Evolutionary conservation across 768 basidiomycete genomes (phyloP), one percentile per base, ranked within the genome.

Genomic region (Lactarius quietus): DNA sequence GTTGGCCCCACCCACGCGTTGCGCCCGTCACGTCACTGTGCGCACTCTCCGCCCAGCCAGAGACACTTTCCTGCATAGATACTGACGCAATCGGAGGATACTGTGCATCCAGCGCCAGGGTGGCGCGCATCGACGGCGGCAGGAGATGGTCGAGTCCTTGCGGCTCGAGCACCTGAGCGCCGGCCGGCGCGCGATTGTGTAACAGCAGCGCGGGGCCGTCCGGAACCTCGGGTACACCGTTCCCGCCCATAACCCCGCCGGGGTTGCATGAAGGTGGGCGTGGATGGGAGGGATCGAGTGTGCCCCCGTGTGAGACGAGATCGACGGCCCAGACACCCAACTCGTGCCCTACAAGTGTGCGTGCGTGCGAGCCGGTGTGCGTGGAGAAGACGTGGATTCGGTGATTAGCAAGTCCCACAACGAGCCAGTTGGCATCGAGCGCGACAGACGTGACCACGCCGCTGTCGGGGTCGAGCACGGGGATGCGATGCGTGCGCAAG

Each of bases 301-400:
- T 43, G 1, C 87, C 88, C n/a, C 88, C 87, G 48, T 83, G 81
- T 29, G 83, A 83, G 57, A 95, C 85, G 31, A 98, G 82, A 61
- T 87, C 85, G 17, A 97, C 85, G 17, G 90, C 89, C 95, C 95
- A 98, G 1, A 97, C 95, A n/a, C 95, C 95, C 26, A 82, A 77
- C 18, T 89, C 87, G 74, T 97, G 95, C 0, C 95, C 95, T 10
- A 84, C 80, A 2, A 98, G 83, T 0, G 91, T 92, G 59, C 89
- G 82, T 48, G 83, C 82, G 57, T 91, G 84, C 2, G 88, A 83
- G 0, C 95, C 95, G 0, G 89, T 90, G 45, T 77, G 78, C 1
- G 91, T 87, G 67, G 88, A 88, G 77, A 93, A 98, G 12, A 98
- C 81, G 71, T 93, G 90, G 54, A 98, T 89, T 67, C 87, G 86